Conservation (phyloP, 2,329 filamentous ascomycete genomes). For the Penicillium freii region DNA sequence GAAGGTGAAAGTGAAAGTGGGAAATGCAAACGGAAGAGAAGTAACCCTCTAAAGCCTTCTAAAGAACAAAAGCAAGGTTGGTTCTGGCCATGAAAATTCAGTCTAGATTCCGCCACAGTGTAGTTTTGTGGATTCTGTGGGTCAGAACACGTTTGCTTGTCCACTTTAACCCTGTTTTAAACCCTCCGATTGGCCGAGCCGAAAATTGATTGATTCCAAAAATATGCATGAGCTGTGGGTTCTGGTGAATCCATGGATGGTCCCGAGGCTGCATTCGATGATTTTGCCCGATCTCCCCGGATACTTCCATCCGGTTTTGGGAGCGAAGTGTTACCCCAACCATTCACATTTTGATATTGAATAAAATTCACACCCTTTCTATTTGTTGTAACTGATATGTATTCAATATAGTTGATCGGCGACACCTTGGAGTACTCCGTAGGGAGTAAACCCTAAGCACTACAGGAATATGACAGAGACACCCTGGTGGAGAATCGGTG, state of each 20-base stretch:
- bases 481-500: neutral
- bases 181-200: neutral
- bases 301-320: constrained; percentile 1
- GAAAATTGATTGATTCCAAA: neutral
- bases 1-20: neutral
- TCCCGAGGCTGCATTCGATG: neutral
- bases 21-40: constrained; percentile 15
- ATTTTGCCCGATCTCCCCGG: constrained; percentile 14
- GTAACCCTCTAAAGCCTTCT: constrained; percentile 5
- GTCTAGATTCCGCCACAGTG: constrained; percentile 26
- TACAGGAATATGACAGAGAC: neutral
- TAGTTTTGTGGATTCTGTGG: constrained; percentile 18
- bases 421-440: neutral
- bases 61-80: constrained; percentile 3
- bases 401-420: neutral
- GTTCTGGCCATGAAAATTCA: constrained; percentile 4
- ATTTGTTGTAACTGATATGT: neutral
- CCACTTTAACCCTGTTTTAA: constrained; percentile 2
- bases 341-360: too few relatives aligned
- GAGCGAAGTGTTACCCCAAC: neutral
- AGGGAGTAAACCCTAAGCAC: neutral
- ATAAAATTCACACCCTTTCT: neutral
- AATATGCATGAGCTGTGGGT: constrained; percentile 9
- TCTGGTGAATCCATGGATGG: neutral
- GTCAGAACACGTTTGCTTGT: constrained; percentile 24